Conservation (phyloP, 257 asterid genomes). For the Echites panduratus region DNA sequence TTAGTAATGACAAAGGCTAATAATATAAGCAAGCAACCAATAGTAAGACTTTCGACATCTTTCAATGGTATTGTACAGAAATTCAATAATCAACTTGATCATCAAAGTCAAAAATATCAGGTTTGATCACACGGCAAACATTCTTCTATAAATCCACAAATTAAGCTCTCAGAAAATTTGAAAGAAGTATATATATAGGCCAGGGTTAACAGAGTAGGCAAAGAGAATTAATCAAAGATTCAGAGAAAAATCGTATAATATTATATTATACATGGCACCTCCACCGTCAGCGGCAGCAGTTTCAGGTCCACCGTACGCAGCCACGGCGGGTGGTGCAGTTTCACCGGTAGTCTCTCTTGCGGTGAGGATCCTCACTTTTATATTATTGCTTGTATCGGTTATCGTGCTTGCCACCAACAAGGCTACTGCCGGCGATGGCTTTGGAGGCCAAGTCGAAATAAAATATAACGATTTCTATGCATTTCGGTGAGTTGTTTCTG, state of each 20-base stretch:
- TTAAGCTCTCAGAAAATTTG: too few relatives aligned
- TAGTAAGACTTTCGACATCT: too few relatives aligned
- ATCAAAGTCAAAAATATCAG: neutral
- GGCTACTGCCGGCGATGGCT: neutral
- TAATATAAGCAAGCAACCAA: too few relatives aligned
- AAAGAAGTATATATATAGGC: too few relatives aligned
- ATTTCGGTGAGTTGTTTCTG: conserved; percentile 16
- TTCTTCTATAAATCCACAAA: neutral
- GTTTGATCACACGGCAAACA: neutral
- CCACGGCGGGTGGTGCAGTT: neutral
- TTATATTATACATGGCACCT: conserved; percentile 1
- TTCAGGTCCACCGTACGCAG: conserved; percentile 21
- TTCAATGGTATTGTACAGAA: neutral
- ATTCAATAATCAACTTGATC: neutral
- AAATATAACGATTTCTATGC: conserved; percentile 28
- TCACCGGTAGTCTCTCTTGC: conserved; percentile 31
- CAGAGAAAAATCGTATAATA: neutral
- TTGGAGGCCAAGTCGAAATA: neutral
- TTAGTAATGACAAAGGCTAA: too few relatives aligned
- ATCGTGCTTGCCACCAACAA: conserved; percentile 32
- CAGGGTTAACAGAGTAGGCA: too few relatives aligned
- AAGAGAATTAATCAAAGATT: too few relatives aligned
- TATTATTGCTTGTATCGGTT: conserved; percentile 33
- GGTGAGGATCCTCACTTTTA: conserved; percentile 32
- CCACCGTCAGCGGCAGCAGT: neutral